Percentiles rank a stretch among this genome's conserved stretches.
Evolutionary conservation across 2,329 filamentous ascomycete species (phyloP).

Genomic region (Thyridium curvatum): DNA sequence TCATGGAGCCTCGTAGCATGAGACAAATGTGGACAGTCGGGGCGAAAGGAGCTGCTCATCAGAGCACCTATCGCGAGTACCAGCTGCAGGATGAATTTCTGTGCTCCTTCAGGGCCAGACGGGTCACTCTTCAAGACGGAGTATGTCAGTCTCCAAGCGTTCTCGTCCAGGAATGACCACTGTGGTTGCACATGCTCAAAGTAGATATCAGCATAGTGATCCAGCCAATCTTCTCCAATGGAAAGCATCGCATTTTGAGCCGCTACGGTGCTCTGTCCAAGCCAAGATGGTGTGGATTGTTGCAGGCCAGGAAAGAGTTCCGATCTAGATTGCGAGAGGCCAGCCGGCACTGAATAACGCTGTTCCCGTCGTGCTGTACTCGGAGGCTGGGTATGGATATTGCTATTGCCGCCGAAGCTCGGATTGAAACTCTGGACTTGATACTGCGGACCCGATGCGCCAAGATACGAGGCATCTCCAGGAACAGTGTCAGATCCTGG

Average conservation of each 20-base stretch:
- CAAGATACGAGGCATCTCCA: no score
- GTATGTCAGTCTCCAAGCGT: background rate
- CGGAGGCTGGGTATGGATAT: no score
- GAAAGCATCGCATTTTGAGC: background rate
- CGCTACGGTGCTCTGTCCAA: background rate
- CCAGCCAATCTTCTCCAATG: slow-evolving; percentile 1
- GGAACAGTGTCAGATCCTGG: no score
- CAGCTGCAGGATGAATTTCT: background rate
- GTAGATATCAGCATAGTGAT: slow-evolving; percentile 1
- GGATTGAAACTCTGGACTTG: no score
- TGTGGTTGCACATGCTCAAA: slow-evolving; percentile 1
- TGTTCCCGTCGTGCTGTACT: no score
- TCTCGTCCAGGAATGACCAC: slow-evolving; percentile 1
- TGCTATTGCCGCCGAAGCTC: no score
- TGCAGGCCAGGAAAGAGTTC: background rate
- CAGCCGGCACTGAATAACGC: no score
- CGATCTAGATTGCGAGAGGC: no score
- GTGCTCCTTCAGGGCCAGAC: background rate
- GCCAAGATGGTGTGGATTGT: background rate
- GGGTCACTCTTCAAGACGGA: background rate
- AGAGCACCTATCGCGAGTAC: background rate
- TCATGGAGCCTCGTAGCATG: background rate
- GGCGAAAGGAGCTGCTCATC: background rate
- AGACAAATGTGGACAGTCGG: background rate
- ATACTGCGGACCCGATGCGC: no score